Evolutionary conservation across 2,329 filamentous ascomycete genomes (phyloP), one percentile per base, ranked within the genome.

Genomic region (Chaetomium strumarium): DNA sequence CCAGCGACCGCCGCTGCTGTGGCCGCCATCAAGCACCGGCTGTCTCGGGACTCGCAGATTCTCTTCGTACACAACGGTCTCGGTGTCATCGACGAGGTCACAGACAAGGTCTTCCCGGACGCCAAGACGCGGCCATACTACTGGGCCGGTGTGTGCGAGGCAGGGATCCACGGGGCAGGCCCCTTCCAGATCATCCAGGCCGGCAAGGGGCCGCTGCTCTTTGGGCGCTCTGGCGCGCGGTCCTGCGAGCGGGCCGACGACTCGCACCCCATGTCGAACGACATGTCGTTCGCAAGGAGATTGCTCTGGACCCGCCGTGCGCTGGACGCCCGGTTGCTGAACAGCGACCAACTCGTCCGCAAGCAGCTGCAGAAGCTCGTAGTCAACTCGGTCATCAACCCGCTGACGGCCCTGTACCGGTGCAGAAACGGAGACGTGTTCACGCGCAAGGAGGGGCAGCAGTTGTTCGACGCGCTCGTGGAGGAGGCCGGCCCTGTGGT

Each of bases 11-110:
- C 42, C 1, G 13, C 11, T 14, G 58, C 56, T 3, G 36, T 60
- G 9, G 12, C 42, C 2, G 24, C 11, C 11, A 24, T 60, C 6
- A 46, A 39, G 24, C 37, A 40, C 17, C 49, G 53, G 6, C 40
- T 60, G 16, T n/a, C 16, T 77, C 8, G 83, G 16, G 29, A 53
- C 6, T 55, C 56, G 13, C 41, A 83, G 0, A 75, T 89, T n/a
- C 70, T 84, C 24, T 81, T 90, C 53, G 65, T 88, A 37, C 85
- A 88, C 53, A 88, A 88, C 60, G 86, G 86, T 17, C 81, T 89
- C 77, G 85, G 85, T 67, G 46, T 47, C 12, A 39, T n/a, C 3
- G 50, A 55, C 30, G 39, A 47, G n/a, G 43, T 52, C 8, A 47
- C 48, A 2, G 13, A 20, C 11, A 13, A 24, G 12, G 9, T 52